A percentile compares a stretch with the other conserved stretches of the same genome.
Conservation (phyloP, 176 grass and related monocot genomes). For the Carex kokanica region DNA sequence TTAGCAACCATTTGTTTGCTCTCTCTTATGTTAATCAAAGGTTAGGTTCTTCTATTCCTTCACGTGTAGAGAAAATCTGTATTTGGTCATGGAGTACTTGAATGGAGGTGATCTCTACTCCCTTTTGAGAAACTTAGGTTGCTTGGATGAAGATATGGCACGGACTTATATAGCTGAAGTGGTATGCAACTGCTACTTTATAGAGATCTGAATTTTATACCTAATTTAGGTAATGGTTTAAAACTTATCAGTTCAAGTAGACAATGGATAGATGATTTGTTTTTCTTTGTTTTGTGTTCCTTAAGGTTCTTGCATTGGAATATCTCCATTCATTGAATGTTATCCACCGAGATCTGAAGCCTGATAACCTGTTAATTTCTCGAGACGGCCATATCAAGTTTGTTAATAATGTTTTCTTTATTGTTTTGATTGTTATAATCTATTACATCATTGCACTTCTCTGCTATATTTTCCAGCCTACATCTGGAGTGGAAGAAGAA, state of each 20-base stretch:
- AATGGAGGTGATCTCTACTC: slow-evolving; percentile 96
- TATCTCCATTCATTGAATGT: slow-evolving; percentile 94
- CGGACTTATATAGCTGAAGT: slow-evolving; percentile 87
- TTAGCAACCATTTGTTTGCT: slow-evolving; percentile 23
- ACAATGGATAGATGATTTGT: background rate
- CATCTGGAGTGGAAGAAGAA: background rate
- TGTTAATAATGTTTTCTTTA: background rate
- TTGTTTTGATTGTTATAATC: slow-evolving; percentile 10
- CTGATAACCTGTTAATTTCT: slow-evolving; percentile 84
- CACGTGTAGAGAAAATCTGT: slow-evolving; percentile 98
- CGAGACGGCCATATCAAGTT: slow-evolving; percentile 82
- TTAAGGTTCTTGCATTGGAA: slow-evolving; percentile 84
- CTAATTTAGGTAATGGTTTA: background rate
- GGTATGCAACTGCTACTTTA: slow-evolving; percentile 36
- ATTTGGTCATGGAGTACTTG: slow-evolving; percentile 99
- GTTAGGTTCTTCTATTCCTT: slow-evolving; percentile 99
- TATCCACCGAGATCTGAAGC: slow-evolving; percentile 92
- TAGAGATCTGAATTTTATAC: background rate
- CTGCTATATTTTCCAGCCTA: background rate
- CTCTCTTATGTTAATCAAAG: slow-evolving; percentile 46
- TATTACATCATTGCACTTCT: background rate
- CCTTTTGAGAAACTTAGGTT: slow-evolving; percentile 78
- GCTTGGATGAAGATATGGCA: slow-evolving; percentile 93
- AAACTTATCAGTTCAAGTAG: background rate
- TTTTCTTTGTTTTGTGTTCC: slow-evolving; percentile 12